Evolutionary conservation across 139 green algal genomes (phyloP).

Genomic region (Zygnema cylindricum): DNA sequence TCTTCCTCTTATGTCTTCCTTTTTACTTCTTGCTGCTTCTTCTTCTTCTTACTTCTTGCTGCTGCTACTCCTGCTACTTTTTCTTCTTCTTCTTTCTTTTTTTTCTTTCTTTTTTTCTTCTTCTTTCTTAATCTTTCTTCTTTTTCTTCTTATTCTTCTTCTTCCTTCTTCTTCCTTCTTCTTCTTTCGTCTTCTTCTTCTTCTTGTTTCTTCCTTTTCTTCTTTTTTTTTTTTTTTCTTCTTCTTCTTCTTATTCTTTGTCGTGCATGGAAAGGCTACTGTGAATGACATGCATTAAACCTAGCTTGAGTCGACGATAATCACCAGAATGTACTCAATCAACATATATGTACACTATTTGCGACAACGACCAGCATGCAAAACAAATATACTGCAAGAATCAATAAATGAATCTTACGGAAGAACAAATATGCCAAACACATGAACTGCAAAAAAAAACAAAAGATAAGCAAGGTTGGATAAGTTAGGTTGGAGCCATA

Average conservation of each 20-base stretch:
- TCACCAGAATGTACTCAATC: too few relatives aligned
- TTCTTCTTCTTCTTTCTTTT: constrained; percentile 14
- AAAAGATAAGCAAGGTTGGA: too few relatives aligned
- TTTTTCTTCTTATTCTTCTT: constrained; percentile 14
- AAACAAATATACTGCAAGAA: too few relatives aligned
- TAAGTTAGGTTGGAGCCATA: too few relatives aligned
- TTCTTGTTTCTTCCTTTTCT: constrained; percentile 9
- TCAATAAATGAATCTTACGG: too few relatives aligned
- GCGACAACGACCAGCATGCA: background rate
- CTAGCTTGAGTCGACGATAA: too few relatives aligned
- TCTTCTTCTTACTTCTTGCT: background rate
- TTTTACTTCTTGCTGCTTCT: background rate
- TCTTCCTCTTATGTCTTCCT: background rate
- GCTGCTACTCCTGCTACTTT: background rate
- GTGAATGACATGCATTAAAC: too few relatives aligned
- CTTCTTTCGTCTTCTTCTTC: background rate
- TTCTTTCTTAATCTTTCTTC: constrained; percentile 6
- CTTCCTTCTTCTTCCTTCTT: background rate
- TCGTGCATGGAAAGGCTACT: background rate
- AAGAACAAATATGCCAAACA: too few relatives aligned
- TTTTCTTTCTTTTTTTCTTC: constrained; percentile 18
- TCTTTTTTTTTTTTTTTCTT: constrained; percentile 24
- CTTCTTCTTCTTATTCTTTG: constrained; percentile 8
- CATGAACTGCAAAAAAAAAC: too few relatives aligned
- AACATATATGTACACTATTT: too few relatives aligned